phyloP scores from a whole-genome alignment of 169 alveolate genomes.

The Eimeria sp. region DNA sequence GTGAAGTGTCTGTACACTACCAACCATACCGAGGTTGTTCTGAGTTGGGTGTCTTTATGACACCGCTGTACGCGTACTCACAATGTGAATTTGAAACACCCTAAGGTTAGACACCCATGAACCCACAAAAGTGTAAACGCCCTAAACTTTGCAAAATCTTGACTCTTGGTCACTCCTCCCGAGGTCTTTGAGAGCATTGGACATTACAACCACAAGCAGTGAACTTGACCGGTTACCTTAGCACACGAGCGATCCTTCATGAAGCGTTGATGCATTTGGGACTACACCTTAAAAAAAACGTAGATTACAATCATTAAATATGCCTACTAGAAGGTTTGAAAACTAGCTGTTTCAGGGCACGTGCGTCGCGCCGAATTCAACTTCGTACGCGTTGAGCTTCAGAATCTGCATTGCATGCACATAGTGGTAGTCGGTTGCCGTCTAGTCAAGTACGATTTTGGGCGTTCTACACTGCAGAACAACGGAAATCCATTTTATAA shows the following conservation, averaged over 20 bases:
- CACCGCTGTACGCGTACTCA: conserved; percentile 5
- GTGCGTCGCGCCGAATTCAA: no score
- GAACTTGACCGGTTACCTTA: neutral
- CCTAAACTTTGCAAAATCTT: neutral
- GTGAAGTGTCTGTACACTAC: conserved; percentile 45
- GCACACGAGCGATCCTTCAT: neutral
- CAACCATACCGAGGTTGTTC: neutral
- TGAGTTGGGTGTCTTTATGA: neutral
- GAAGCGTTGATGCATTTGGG: neutral
- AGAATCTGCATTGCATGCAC: conserved; percentile 1
- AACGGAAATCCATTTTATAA: neutral
- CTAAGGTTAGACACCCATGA: neutral
- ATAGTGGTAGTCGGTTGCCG: neutral
- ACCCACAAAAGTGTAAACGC: neutral
- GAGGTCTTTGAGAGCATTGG: neutral
- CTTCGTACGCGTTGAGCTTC: neutral
- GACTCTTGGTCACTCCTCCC: no score
- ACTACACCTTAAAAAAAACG: neutral
- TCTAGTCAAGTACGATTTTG: neutral
- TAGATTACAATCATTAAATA: neutral
- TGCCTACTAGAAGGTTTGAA: neutral
- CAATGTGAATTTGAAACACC: neutral
- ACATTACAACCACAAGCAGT: neutral
- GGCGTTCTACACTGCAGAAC: neutral
- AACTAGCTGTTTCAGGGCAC: neutral